Percentiles rank a stretch among this genome's conserved stretches.
These are phyloP conservation scores for Eruca vesicaria DNA, from an alignment of 441 rosid genomes.

Conservation along the genomic window DNA sequence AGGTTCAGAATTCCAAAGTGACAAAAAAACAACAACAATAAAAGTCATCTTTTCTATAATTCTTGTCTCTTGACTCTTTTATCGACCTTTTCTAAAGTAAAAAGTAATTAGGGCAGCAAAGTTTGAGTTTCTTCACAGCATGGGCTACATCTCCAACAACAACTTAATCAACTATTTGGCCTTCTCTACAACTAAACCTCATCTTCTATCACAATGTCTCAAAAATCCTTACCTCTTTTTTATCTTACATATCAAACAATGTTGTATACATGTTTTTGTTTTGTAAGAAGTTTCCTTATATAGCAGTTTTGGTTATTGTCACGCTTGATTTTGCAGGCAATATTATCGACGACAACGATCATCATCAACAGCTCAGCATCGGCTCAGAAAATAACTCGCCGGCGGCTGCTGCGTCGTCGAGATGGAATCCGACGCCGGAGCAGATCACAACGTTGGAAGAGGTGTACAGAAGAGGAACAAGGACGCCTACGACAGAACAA, in stretches of 20 bases:
- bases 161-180: slow-evolving; percentile 14
- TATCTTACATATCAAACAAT: neutral
- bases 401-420: slow-evolving; percentile 27
- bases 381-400: slow-evolving; percentile 16
- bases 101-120: slow-evolving; percentile 14
- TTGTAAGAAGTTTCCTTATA: neutral
- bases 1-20: slow-evolving; percentile 1
- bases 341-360: slow-evolving; percentile 2
- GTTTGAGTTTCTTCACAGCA: neutral
- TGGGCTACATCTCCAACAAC: slow-evolving; percentile 26
- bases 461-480: slow-evolving; percentile 45
- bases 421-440: slow-evolving; percentile 66
- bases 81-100: neutral
- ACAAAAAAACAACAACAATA: neutral
- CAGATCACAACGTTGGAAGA: slow-evolving; percentile 50
- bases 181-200: slow-evolving; percentile 23
- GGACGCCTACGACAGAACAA: slow-evolving; percentile 50
- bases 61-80: neutral
- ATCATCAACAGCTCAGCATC: slow-evolving; percentile 18
- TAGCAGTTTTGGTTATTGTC: neutral
- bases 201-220: slow-evolving; percentile 15
- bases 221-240: neutral
- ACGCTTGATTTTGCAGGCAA: slow-evolving; percentile 1
- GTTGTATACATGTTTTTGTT: neutral
- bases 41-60: neutral